Evolutionary conservation across 2,329 filamentous ascomycete species (phyloP), one percentile per base, ranked within the genome.

Genomic region (Colletotrichum spaethianum): DNA sequence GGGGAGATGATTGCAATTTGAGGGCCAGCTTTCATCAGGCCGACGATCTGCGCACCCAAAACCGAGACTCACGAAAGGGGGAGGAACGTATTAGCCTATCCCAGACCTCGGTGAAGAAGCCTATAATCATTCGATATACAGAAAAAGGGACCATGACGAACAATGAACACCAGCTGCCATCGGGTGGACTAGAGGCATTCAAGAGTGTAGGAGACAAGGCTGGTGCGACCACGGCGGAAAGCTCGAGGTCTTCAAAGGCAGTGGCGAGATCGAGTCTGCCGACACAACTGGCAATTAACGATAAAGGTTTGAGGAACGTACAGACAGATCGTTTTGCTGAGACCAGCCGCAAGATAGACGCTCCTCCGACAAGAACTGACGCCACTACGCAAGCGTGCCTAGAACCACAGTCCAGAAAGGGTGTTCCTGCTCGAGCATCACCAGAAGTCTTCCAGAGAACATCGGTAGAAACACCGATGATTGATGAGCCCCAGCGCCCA

Each of bases 131-230:
- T 26, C 71, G 64, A 4, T 77, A 77, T 33, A 46, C 69, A 14
- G 77, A 78, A 36, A 72, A 72, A 46, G 71, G 68, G n/a, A 61
- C 72, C 3, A 75, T 67, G 60, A 64, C 65, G 28, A 59, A 52
- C 9, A 36, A 68, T 1, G 53, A 61, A 42, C 33, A 64, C 48
- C 11, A 23, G 16, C 40, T 28, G 8, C 11, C 46, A 14, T 31
- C 23, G 28, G 18, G 33, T 26, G 33, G 9, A 20, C 26, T 26
- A 26, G 11, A 63, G 44, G 14, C 46, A 38, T 36, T n/a, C 31
- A 16, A 20, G 33, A 52, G 4, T 52, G 8, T 42, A 33, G 20
- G n/a, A 42, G n/a, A 8, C 9, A n/a, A 4, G 3, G 14, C 11
- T 26, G 55, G 23, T 57, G 16, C 55, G 36, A 23, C 8, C 26